Base-by-base conservation (phyloP, 2,329 filamentous ascomycete species). In the Colletotrichum lindemuthianum region DNA sequence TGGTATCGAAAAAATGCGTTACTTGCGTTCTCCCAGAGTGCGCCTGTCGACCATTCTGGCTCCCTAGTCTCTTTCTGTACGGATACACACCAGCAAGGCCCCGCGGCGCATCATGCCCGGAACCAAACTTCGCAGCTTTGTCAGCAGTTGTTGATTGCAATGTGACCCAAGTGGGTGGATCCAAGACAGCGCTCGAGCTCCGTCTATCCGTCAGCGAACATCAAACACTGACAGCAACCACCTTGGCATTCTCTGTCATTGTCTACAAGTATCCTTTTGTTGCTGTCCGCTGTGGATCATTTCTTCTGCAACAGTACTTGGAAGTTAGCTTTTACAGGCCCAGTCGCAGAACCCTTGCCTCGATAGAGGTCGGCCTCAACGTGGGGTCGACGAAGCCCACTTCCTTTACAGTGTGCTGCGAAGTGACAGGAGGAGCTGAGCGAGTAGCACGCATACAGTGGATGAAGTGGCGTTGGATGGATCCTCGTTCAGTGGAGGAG, bases 181-280 rank as follows among this genome's bases (percentile, higher is more conserved):
- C 48, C 36, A 44, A n/a, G 48, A 16, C 48, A 41, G 24, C 13
- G 32, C 52, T 52, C 36, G 13, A 47, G 50, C 56, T 55, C 44
- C 44, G 32, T 45, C 48, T 34, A 43, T 55, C 50, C 45, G 56
- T 45, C 50, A 50, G 51, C 34, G 51, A 45, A 52, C 57, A 60
- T 65, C 61, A 56, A 65, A 65, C 58, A 48, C 43, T 56, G 50
- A 60, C 61, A 65, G 58, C 61, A 37, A 50, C 40, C 45, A n/a
- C 60, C 56, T 60, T 55, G 60, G 50, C 43, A 47, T 34, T 24
- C 24, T 24, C 32, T 16, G 63, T 54, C 63, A 56, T 59, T 44
- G 57, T 67, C 44, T 43, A n/a, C n/a, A n/a, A n/a, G n/a, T n/a
- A 59, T 56, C 51, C 52, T 63, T 16, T 50, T 63, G 45, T 63